These are phyloP conservation scores for Allodekkera sacchari DNA, from an alignment of 805 yeast genomes.

Conservation along the genomic window DNA sequence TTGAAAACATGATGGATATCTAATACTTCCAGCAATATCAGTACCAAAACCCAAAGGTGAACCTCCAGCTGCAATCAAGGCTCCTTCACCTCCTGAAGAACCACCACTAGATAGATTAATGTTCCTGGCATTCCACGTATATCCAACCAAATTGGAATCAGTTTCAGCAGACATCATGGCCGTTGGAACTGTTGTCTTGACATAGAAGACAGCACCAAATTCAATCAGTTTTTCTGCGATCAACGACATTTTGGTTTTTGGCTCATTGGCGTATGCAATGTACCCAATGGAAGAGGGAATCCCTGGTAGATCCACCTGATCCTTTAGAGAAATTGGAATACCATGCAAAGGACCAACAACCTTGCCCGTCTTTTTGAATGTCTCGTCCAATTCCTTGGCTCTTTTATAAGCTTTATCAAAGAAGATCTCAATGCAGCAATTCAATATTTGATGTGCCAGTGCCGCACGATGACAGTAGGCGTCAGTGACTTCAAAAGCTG, in stretches of 20 bases:
- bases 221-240: slow-evolving; percentile 26
- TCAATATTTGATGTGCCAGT: slow-evolving; percentile 33
- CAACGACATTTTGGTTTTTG: slow-evolving; percentile 19
- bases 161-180: slow-evolving; percentile 36
- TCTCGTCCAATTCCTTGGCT: slow-evolving; percentile 32
- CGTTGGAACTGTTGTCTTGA: slow-evolving; percentile 37
- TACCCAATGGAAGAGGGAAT: slow-evolving; percentile 33
- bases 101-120: slow-evolving; percentile 33
- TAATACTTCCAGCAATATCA: slow-evolving; percentile 48
- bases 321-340: slow-evolving; percentile 37
- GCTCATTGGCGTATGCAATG: slow-evolving; percentile 24
- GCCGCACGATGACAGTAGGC: slow-evolving; percentile 37
- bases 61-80: slow-evolving; percentile 43
- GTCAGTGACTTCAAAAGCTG: slow-evolving; percentile 27
- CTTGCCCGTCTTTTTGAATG: slow-evolving; percentile 25
- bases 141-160: slow-evolving; percentile 28
- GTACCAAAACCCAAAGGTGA: slow-evolving; percentile 55
- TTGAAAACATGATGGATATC: slow-evolving; percentile 53
- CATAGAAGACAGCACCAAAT: slow-evolving; percentile 35
- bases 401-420: slow-evolving; percentile 30
- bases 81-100: slow-evolving; percentile 40
- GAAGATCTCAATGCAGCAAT: slow-evolving; percentile 35
- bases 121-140: slow-evolving; percentile 30
- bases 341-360: slow-evolving; percentile 37
- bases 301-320: slow-evolving; percentile 32